Evolutionary conservation across 352 stramenopile genomes (phyloP).

Genomic region (Phytophthora megakarya): DNA sequence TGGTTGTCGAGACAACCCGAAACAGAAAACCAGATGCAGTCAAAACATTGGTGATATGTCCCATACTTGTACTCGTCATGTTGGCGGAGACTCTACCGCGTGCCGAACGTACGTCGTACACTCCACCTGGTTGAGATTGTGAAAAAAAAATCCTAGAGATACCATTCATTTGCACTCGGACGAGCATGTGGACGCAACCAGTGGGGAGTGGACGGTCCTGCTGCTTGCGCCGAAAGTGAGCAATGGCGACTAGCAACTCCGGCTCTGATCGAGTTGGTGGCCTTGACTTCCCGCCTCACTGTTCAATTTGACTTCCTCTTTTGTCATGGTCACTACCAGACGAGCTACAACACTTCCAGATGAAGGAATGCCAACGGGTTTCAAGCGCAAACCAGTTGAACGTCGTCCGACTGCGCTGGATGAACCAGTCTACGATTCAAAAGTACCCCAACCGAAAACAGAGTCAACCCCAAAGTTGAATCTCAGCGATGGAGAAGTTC

Average conservation of each 20-base stretch:
- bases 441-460: conserved; percentile 1
- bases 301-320: conserved; percentile 16
- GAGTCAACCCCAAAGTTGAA: conserved; percentile 12
- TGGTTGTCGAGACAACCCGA: conserved; percentile 8
- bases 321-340: conserved; percentile 13
- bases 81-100: conserved; percentile 25
- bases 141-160: not conserved
- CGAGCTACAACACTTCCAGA: conserved; percentile 24
- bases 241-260: conserved; percentile 27
- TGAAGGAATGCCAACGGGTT: not conserved
- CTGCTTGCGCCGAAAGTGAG: conserved; percentile 24
- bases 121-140: conserved; percentile 16
- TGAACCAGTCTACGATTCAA: conserved; percentile 15
- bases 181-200: conserved; percentile 32
- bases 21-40: conserved; percentile 12
- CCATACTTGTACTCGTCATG: conserved; percentile 18
- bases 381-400: conserved; percentile 1
- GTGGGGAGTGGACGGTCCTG: conserved; percentile 22
- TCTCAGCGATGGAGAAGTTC: conserved; percentile 36
- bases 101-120: conserved; percentile 2
- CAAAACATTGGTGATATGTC: not conserved
- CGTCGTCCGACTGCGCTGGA: conserved; percentile 23
- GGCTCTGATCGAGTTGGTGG: conserved; percentile 28
- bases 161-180: too few relatives aligned
- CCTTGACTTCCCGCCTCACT: conserved; percentile 9